phyloP scores from a whole-genome alignment of 441 rosid genomes.

The Codiaeum variegatum region DNA sequence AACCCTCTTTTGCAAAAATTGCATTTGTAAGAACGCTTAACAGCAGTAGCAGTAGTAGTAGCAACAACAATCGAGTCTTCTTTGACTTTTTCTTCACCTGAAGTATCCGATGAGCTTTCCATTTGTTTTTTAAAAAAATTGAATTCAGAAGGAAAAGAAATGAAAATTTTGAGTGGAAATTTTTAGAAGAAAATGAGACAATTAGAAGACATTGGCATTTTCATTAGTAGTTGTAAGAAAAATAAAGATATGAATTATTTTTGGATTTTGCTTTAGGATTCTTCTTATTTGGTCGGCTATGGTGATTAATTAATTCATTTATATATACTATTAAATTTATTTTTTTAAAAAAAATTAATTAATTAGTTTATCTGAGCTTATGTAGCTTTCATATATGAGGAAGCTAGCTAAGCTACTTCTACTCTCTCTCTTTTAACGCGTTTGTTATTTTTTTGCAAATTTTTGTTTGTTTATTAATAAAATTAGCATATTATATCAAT shows the following conservation, averaged over 20 bases:
- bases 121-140: too few species aligned
- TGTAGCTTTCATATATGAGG: constrained; percentile 23
- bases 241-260: neutral
- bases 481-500: neutral
- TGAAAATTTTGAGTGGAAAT: neutral
- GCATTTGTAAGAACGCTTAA: constrained; percentile 58
- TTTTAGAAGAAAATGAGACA: constrained; percentile 28
- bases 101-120: constrained; percentile 31
- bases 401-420: neutral
- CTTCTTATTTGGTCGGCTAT: constrained; percentile 28
- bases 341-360: too few species aligned
- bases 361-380: constrained; percentile 9
- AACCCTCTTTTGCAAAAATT: constrained; percentile 72
- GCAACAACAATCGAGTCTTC: constrained; percentile 6
- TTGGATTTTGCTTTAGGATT: constrained; percentile 31
- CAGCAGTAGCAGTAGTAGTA: neutral
- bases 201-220: constrained; percentile 34
- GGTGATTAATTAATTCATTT: constrained; percentile 26
- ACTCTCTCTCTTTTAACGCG: constrained; percentile 10
- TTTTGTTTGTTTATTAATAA: neutral
- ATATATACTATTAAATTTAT: neutral
- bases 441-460: neutral
- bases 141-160: neutral
- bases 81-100: constrained; percentile 31
- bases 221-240: constrained; percentile 21